phyloP scores from a whole-genome alignment of 2,329 filamentous ascomycete genomes.

The Tympanopsis confertula region DNA sequence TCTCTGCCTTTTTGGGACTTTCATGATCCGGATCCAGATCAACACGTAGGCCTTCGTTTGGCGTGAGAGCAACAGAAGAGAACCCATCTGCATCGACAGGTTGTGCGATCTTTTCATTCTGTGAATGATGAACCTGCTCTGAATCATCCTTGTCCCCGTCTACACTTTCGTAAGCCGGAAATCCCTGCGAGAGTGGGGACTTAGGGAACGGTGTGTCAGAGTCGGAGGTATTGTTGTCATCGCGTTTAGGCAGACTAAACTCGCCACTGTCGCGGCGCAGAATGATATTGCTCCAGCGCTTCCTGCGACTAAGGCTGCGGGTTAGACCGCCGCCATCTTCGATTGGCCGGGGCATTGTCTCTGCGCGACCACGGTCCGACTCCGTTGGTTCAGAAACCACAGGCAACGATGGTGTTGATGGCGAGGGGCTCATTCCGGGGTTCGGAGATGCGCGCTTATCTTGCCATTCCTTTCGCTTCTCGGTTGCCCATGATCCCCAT shows the following conservation, averaged over 20 bases:
- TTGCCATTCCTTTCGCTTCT: conserved; percentile 28
- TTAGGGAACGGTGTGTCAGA: background rate
- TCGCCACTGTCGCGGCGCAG: conserved; percentile 18
- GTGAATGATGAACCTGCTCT: too few relatives aligned
- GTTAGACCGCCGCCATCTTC: conserved; percentile 11
- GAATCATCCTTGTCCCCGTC: too few relatives aligned
- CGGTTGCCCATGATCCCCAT: conserved; percentile 20
- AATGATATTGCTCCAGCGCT: conserved; percentile 22
- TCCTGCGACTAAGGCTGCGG: conserved; percentile 10
- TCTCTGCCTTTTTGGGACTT: too few relatives aligned
- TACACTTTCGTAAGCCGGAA: background rate
- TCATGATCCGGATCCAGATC: too few relatives aligned
- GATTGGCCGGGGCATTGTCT: conserved; percentile 14
- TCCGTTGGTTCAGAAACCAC: conserved; percentile 12
- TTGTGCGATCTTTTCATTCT: too few relatives aligned
- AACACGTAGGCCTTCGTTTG: too few relatives aligned
- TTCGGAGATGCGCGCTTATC: conserved; percentile 19
- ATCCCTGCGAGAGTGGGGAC: background rate
- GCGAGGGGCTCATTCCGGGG: conserved; percentile 10
- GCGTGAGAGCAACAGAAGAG: too few relatives aligned
- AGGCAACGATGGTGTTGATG: conserved; percentile 10
- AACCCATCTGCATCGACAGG: too few relatives aligned
- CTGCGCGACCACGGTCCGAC: conserved; percentile 15
- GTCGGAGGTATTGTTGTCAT: conserved; percentile 4
- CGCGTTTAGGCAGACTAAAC: conserved; percentile 9